phyloP scores from a whole-genome alignment of 2,329 filamentous ascomycete genomes.

The Xylaria sp. region DNA sequence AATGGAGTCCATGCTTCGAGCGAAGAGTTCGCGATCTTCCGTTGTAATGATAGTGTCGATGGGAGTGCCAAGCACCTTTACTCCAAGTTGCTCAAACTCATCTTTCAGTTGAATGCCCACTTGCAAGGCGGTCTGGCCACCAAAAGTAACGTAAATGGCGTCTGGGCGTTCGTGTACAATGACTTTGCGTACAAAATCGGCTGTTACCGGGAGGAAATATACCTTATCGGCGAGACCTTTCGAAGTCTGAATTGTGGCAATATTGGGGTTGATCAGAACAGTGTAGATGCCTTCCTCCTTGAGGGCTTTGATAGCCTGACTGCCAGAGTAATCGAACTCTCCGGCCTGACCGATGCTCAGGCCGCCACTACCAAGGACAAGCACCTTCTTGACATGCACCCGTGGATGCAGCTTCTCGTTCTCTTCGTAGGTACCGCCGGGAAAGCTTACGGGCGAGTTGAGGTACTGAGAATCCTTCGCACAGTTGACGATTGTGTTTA shows the following conservation, averaged over 20 bases:
- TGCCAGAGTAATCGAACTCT: constrained; percentile 98
- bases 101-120: constrained; percentile 98
- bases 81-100: constrained; percentile 91
- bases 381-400: constrained; percentile 90
- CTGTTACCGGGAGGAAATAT: constrained; percentile 96
- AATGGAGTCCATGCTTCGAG: constrained; percentile 97
- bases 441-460: constrained; percentile 81
- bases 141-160: constrained; percentile 97
- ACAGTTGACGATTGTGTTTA: constrained; percentile 81
- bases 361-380: constrained; percentile 93
- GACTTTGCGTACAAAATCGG: constrained; percentile 97
- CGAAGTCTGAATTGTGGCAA: constrained; percentile 98
- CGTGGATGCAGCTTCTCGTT: constrained; percentile 81
- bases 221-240: constrained; percentile 98
- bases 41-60: constrained; percentile 99
- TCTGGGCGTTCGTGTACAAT: constrained; percentile 95
- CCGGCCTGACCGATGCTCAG: constrained; percentile 97
- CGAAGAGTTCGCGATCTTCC: constrained; percentile 96
- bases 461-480: constrained; percentile 75
- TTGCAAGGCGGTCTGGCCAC: constrained; percentile 95
- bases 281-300: constrained; percentile 99
- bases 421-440: constrained; percentile 82
- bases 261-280: constrained; percentile 98
- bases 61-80: constrained; percentile 93
- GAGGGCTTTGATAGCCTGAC: constrained; percentile 96